Base-by-base conservation (phyloP, 495 filamentous ascomycete species). In the Hyaloscypha hepaticicola region DNA sequence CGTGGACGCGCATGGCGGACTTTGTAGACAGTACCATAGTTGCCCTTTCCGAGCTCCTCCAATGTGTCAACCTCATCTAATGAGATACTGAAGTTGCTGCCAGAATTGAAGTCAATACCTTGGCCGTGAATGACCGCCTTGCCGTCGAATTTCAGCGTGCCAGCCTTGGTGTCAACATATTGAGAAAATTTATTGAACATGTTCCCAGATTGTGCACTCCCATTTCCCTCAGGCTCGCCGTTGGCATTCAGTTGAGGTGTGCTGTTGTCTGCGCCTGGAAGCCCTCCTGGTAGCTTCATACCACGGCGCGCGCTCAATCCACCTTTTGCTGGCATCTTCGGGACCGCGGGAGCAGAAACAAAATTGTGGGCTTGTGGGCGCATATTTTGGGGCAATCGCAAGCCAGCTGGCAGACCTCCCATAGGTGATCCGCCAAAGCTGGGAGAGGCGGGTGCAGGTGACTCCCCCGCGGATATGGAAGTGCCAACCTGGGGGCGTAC, bases 1-100 rank as follows among this genome's bases (percentile, higher is more conserved):
- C 85, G 82, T 28, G 91, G 91, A 59, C 90, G 85, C 58, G 88
- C 87, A 77, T 98, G 95, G 63, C 91, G 85, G 52, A 97, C 95
- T 73, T 93, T 96, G 83, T 96, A 97, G 11, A 99, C 95, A 0
- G 94, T 98, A 24, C 95, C 95, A 70, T 99, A 99, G 71, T 99
- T 99, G 22, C 95, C 95, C 76, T 98, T 99, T 45, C 95, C 95
- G 16, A 99, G 77, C 77, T 99, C 95, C 62, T 97, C 96, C 63
- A 99, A 73, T 6, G 89, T 94, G 70, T 98, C 94, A 2, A 99
- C 89, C 71, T 99, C 95, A 67, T 98, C 94, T 50, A 99, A 79
- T 8, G 95, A 98, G 64, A 99, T 97, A 72, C 81, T 90, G 78
- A 99, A 98, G 66, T 87, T 92, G 26, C 87, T 89, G 2, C 95